A percentile compares a stretch with the other conserved stretches of the same genome.
phyloP scores from a whole-genome alignment of 129 eudicot species.

The Heracleum sosnowskyi region DNA sequence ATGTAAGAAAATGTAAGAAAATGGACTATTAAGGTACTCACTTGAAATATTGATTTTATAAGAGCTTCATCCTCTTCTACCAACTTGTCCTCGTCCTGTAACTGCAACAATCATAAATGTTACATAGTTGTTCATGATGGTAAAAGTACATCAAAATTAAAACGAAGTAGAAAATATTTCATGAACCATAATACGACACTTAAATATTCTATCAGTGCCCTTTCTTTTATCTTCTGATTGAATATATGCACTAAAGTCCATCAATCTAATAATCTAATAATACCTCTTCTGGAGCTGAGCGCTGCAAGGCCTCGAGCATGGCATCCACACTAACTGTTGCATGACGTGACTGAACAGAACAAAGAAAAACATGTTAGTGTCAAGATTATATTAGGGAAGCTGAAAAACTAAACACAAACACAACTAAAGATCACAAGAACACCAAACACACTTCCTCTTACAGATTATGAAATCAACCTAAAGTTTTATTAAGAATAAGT shows the following conservation, averaged over 20 bases:
- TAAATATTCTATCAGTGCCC: background rate
- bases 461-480: background rate
- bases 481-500: background rate
- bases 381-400: background rate
- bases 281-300: conserved; percentile 40
- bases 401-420: background rate
- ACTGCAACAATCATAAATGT: background rate
- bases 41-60: conserved; percentile 48
- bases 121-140: no score
- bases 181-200: background rate
- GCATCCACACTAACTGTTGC: conserved; percentile 65
- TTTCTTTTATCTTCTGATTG: background rate
- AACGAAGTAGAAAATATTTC: background rate
- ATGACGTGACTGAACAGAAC: conserved; percentile 55
- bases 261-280: background rate
- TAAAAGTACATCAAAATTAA: background rate
- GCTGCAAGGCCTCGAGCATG: conserved; percentile 66
- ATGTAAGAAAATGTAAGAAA: background rate
- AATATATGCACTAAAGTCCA: background rate
- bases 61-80: conserved; percentile 67
- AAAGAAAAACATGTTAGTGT: conserved; percentile 16
- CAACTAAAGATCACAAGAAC: background rate
- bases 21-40: background rate
- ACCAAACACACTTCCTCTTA: background rate
- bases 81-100: conserved; percentile 40